phyloP scores from a whole-genome alignment of 768 basidiomycete species.

The Lentinula sp. region DNA sequence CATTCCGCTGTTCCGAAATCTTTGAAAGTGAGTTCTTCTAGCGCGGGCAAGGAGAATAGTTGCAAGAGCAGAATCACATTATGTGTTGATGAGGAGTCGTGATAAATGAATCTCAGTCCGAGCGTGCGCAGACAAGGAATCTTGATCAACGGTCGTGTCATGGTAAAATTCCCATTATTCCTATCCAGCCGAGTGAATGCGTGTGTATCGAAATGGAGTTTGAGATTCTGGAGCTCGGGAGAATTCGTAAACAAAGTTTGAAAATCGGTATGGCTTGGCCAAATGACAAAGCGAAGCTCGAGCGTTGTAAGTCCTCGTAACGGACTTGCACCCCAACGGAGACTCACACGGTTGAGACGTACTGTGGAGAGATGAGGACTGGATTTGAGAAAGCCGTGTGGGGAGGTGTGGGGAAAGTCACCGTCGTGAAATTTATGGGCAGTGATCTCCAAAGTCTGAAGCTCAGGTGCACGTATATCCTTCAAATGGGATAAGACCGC shows the following conservation, averaged over 20 bases:
- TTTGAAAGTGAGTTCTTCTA: constrained; percentile 7
- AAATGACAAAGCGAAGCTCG: constrained; percentile 8
- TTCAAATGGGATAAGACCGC: constrained; percentile 1
- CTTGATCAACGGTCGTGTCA: constrained; percentile 7
- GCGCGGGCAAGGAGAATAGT: constrained; percentile 4
- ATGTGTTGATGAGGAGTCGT: constrained; percentile 5
- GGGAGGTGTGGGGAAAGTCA: background rate
- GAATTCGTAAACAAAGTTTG: constrained; percentile 6
- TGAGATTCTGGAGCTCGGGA: constrained; percentile 7
- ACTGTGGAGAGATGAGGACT: constrained; percentile 5
- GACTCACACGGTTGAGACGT: constrained; percentile 9
- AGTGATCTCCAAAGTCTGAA: constrained; percentile 8
- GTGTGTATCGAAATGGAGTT: constrained; percentile 9
- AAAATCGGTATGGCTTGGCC: constrained; percentile 7
- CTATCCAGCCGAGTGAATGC: constrained; percentile 8
- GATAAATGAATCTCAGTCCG: constrained; percentile 8
- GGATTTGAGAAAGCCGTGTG: background rate
- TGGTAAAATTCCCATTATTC: background rate
- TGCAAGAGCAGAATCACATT: constrained; percentile 6
- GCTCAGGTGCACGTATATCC: constrained; percentile 4
- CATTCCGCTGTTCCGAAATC: constrained; percentile 9
- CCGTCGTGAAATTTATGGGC: constrained; percentile 11
- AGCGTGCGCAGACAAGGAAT: constrained; percentile 8
- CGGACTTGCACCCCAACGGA: constrained; percentile 7
- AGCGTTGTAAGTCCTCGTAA: constrained; percentile 7